Percentiles rank a stretch among this genome's conserved stretches.
Conservation (phyloP, 2,329 filamentous ascomycete genomes). For the Talaromyces amestolkiae region DNA sequence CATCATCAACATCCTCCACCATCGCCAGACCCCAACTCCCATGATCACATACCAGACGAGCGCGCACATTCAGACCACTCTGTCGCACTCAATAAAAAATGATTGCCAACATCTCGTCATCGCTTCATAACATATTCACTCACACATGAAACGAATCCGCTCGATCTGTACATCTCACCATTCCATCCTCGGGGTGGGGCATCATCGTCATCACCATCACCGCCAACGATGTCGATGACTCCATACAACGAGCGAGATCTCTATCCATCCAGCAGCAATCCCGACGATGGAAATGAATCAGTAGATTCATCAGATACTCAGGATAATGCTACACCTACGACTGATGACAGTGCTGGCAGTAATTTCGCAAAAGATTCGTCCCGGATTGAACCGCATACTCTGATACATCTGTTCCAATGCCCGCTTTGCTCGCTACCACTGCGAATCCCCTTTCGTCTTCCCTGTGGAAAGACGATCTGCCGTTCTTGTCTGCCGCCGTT, state of each 20-base stretch:
- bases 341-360: not conserved
- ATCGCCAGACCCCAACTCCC: not conserved
- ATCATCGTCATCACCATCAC: not conserved
- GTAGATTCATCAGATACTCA: not conserved
- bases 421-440: conserved; percentile 68
- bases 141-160: not conserved
- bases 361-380: not conserved
- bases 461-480: conserved; percentile 79
- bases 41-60: not conserved
- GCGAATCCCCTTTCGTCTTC: conserved; percentile 68
- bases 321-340: not conserved
- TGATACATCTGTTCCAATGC: conserved; percentile 77
- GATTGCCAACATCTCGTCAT: not conserved
- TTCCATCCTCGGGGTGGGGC: not conserved
- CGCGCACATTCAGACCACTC: not conserved
- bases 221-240: conserved; percentile 8
- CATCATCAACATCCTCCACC: not conserved
- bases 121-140: not conserved
- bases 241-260: conserved; percentile 8
- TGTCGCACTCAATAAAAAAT: not conserved
- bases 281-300: not conserved
- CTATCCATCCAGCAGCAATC: not conserved
- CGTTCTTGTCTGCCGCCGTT: conserved; percentile 68
- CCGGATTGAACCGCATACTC: conserved; percentile 41
- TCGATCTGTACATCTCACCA: not conserved